phyloP scores from a whole-genome alignment of 2,329 filamentous ascomycete genomes.

The Cryphonectria carpinicola region DNA sequence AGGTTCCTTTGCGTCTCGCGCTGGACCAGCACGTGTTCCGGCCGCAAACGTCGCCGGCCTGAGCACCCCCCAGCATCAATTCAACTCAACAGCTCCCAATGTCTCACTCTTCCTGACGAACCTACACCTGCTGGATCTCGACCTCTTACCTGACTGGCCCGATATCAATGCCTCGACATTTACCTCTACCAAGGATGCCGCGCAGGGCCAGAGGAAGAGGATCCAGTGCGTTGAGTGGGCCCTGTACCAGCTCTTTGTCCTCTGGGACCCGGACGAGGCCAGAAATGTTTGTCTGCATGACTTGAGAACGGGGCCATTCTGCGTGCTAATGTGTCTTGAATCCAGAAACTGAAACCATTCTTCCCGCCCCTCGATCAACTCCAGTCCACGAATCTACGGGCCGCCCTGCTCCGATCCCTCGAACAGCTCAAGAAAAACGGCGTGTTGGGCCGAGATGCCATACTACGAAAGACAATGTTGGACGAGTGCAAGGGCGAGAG shows the following conservation, averaged over 20 bases:
- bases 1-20: slow-evolving; percentile 17
- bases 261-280: slow-evolving; percentile 81
- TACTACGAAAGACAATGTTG: slow-evolving; percentile 91
- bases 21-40: slow-evolving; percentile 22
- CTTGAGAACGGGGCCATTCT: neutral
- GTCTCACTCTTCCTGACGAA: slow-evolving; percentile 78
- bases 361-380: slow-evolving; percentile 89
- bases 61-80: slow-evolving; percentile 9
- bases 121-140: slow-evolving; percentile 79
- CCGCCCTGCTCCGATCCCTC: slow-evolving; percentile 78
- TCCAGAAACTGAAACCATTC: slow-evolving; percentile 84
- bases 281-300: slow-evolving; percentile 60
- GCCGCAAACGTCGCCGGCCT: slow-evolving; percentile 11
- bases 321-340: slow-evolving; percentile 16
- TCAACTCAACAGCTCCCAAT: slow-evolving; percentile 48
- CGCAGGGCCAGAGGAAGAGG: slow-evolving; percentile 78
- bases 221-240: slow-evolving; percentile 87
- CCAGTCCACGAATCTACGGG: slow-evolving; percentile 87
- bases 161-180: slow-evolving; percentile 73
- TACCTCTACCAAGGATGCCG: slow-evolving; percentile 61
- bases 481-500: slow-evolving; percentile 95
- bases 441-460: slow-evolving; percentile 74
- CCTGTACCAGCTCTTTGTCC: slow-evolving; percentile 80
- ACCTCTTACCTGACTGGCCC: slow-evolving; percentile 79
- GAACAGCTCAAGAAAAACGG: slow-evolving; percentile 89